A percentile compares a stretch with the other conserved stretches of the same genome.
Conservation (phyloP, 164 flowering plant species). For the Stephania japonica region DNA sequence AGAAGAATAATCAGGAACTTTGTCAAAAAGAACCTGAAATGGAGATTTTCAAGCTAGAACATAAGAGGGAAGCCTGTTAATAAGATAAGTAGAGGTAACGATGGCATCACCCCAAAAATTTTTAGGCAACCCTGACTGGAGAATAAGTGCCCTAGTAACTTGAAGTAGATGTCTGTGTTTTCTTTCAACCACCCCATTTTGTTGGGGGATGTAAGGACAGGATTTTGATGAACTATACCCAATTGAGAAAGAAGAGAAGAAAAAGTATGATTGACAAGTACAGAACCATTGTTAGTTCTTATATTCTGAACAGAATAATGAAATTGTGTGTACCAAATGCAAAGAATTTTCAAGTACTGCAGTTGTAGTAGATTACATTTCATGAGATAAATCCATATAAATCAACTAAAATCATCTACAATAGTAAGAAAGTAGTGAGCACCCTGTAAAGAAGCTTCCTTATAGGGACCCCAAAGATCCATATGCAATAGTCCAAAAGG, state of each 20-base stretch:
- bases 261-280: background rate
- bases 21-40: background rate
- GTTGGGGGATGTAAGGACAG: conserved; percentile 2
- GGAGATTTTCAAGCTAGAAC: background rate
- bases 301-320: background rate
- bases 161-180: conserved; percentile 1
- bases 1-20: background rate
- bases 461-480: conserved; percentile 6
- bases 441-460: background rate
- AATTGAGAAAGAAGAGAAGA: background rate
- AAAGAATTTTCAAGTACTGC: background rate
- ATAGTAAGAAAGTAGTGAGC: background rate
- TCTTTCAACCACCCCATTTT: conserved; percentile 3
- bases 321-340: background rate
- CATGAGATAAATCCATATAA: background rate
- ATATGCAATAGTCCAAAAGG: background rate
- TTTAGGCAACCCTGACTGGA: background rate
- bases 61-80: background rate
- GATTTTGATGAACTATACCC: background rate
- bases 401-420: conserved; percentile 1
- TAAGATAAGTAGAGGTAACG: background rate
- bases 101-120: background rate
- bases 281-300: background rate
- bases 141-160: background rate
- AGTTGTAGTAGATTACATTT: background rate